Evolutionary conservation across 345 rosid genomes (phyloP).

Genomic region (Lepidium africanum): DNA sequence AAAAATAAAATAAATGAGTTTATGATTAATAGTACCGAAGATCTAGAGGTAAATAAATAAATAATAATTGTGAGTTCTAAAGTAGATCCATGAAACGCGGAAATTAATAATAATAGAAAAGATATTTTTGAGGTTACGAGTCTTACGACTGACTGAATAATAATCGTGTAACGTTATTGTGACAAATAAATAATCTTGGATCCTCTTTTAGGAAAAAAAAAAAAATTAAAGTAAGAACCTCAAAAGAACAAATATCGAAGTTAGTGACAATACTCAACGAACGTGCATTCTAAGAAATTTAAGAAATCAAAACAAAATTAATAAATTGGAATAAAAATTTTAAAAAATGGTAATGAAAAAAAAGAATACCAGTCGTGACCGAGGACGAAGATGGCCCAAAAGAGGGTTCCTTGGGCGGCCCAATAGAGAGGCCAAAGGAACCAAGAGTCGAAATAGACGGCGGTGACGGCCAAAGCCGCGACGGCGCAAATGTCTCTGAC

Average conservation of each 20-base stretch:
- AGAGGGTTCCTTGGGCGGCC: slow-evolving; percentile 76
- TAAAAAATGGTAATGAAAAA: neutral
- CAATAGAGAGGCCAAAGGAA: slow-evolving; percentile 63
- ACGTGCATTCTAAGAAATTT: neutral
- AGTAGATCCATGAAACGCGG: slow-evolving; percentile 30
- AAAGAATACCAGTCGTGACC: slow-evolving; percentile 76
- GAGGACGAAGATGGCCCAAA: slow-evolving; percentile 86
- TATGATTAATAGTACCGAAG: neutral
- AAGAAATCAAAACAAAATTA: slow-evolving; percentile 3
- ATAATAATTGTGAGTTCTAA: neutral
- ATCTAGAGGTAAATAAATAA: neutral
- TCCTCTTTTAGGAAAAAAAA: no score
- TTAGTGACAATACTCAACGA: neutral
- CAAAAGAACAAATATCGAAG: slow-evolving; percentile 8
- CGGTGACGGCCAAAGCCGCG: slow-evolving; percentile 38
- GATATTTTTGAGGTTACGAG: slow-evolving; percentile 3
- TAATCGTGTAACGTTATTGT: neutral
- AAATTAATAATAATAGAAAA: neutral
- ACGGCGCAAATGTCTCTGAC: slow-evolving; percentile 49
- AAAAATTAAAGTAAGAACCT: slow-evolving; percentile 3
- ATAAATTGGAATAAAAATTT: neutral
- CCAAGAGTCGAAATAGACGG: slow-evolving; percentile 42
- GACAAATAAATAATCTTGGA: neutral
- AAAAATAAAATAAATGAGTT: neutral
- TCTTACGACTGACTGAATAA: slow-evolving; percentile 1